Evolutionary conservation across 2,329 filamentous ascomycete species (phyloP).

Genomic region (Geoglossum cookeanum): DNA sequence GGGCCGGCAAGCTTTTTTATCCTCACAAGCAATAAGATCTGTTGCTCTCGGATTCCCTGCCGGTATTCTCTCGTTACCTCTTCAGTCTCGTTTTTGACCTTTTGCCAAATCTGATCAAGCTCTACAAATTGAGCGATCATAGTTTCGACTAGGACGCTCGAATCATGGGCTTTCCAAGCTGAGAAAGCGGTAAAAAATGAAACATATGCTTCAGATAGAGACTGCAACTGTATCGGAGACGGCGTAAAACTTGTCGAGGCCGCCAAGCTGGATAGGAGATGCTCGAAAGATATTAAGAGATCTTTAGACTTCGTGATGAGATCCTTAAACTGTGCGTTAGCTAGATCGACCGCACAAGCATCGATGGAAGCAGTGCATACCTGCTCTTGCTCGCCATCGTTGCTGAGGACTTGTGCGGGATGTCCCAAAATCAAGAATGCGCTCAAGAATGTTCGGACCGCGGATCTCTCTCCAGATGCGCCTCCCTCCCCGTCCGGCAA

Average conservation of each 20-base stretch:
- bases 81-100: slow-evolving; percentile 59
- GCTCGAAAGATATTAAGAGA: slow-evolving; percentile 60
- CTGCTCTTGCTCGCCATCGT: slow-evolving; percentile 48
- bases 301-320: slow-evolving; percentile 62
- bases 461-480: slow-evolving; percentile 48
- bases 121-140: slow-evolving; percentile 80
- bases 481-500: slow-evolving; percentile 44
- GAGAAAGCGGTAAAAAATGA: slow-evolving; percentile 64
- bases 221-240: slow-evolving; percentile 40
- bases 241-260: slow-evolving; percentile 47
- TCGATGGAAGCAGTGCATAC: slow-evolving; percentile 17
- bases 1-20: slow-evolving; percentile 62
- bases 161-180: slow-evolving; percentile 68
- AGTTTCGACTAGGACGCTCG: slow-evolving; percentile 56
- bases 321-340: slow-evolving; percentile 35
- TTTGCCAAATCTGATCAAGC: slow-evolving; percentile 66
- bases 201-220: slow-evolving; percentile 49
- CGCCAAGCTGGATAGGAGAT: slow-evolving; percentile 46
- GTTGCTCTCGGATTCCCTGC: slow-evolving; percentile 63
- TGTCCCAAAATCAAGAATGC: slow-evolving; percentile 66
- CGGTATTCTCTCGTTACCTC: slow-evolving; percentile 60
- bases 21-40: slow-evolving; percentile 57
- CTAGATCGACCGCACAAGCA: slow-evolving; percentile 9
- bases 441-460: slow-evolving; percentile 57
- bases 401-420: slow-evolving; percentile 57